phyloP scores from a whole-genome alignment of 2,329 filamentous ascomycete species.

The Fonsecaea multimorphosa region DNA sequence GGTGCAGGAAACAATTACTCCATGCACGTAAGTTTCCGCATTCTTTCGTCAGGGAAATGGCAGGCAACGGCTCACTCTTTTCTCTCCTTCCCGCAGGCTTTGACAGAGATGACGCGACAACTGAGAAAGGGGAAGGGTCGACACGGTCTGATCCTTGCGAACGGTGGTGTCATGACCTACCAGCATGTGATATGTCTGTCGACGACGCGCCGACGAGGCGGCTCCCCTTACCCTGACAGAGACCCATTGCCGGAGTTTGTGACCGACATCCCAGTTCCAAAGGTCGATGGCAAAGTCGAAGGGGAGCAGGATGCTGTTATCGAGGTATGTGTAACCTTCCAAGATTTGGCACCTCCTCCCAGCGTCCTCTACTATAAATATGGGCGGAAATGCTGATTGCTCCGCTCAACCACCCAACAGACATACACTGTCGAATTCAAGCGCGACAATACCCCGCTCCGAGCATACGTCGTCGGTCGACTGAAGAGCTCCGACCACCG shows the following conservation, averaged over 20 bases:
- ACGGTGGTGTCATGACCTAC: slow-evolving; percentile 70
- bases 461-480: slow-evolving; percentile 61
- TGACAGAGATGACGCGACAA: slow-evolving; percentile 63
- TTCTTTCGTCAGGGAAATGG: neutral
- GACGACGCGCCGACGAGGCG: slow-evolving; percentile 48
- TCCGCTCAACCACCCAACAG: slow-evolving; percentile 43
- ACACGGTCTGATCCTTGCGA: slow-evolving; percentile 67
- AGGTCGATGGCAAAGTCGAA: slow-evolving; percentile 51
- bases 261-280: slow-evolving; percentile 49
- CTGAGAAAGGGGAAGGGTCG: slow-evolving; percentile 55
- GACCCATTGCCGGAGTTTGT: slow-evolving; percentile 55
- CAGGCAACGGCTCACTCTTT: neutral
- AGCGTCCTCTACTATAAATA: neutral
- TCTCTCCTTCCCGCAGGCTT: slow-evolving; percentile 45
- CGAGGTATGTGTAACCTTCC: slow-evolving; percentile 52
- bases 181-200: slow-evolving; percentile 68
- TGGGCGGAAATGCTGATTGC: neutral
- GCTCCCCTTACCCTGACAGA: slow-evolving; percentile 54
- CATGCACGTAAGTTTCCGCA: slow-evolving; percentile 61
- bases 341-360: neutral
- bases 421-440: slow-evolving; percentile 67
- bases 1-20: slow-evolving; percentile 75
- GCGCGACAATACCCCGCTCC: slow-evolving; percentile 56
- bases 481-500: slow-evolving; percentile 55
- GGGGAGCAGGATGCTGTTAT: slow-evolving; percentile 57